Conservation (phyloP, 345 rosid species). For the Moricandia moricandioides region DNA sequence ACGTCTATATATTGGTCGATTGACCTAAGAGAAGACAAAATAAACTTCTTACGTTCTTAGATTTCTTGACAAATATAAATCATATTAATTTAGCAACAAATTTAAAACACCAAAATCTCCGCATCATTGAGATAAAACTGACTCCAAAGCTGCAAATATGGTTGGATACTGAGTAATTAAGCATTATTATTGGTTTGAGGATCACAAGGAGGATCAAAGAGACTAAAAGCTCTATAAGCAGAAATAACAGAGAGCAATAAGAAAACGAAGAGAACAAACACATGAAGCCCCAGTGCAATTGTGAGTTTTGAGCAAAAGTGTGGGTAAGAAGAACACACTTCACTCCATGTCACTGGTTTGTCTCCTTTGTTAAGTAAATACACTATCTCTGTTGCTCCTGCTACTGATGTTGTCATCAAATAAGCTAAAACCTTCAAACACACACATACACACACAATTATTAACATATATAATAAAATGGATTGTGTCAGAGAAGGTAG, state of each 20-base stretch:
- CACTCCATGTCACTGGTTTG: constrained; percentile 73
- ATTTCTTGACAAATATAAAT: not conserved
- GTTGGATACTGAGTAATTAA: not conserved
- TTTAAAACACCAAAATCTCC: not conserved
- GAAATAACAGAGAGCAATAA: constrained; percentile 64
- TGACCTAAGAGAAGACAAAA: not conserved
- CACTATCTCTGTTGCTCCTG: constrained; percentile 64
- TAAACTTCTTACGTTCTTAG: not conserved
- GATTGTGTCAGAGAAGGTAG: not conserved
- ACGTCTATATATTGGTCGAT: not conserved
- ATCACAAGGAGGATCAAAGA: constrained; percentile 59
- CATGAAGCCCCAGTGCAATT: constrained; percentile 63
- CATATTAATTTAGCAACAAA: not conserved
- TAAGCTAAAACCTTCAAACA: constrained; percentile 64
- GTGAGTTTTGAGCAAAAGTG: constrained; percentile 59
- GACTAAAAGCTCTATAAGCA: constrained; percentile 69
- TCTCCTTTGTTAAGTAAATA: constrained; percentile 69
- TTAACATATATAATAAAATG: not conserved
- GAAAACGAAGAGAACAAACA: constrained; percentile 51
- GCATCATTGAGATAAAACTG: not conserved
- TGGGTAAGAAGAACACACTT: constrained; percentile 61
- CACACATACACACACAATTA: not conserved
- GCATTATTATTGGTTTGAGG: constrained; percentile 24
- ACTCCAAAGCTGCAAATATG: not conserved
- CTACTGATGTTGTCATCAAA: constrained; percentile 74